Evolutionary conservation across 2,329 filamentous ascomycete genomes (phyloP), one percentile per base, ranked within the genome.

Genomic region (Aspergillus fructus): DNA sequence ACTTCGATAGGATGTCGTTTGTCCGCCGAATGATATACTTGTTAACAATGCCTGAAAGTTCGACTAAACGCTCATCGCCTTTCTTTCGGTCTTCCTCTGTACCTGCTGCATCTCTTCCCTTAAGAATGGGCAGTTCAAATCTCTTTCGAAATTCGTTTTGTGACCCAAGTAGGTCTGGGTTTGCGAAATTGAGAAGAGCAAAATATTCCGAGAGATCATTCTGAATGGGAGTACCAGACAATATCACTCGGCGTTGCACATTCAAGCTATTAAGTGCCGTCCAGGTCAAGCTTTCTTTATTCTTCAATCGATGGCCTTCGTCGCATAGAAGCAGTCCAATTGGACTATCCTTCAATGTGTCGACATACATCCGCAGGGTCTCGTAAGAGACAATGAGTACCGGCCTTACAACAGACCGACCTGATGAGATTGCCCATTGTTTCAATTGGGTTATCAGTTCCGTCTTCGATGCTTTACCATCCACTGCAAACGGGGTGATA

Each of bases 141-240:
- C 89, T 87, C 73, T 97, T 97, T 64, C 93, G 89, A 71, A 99
- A 99, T 43, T 99, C 94, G 46, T 86, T 84, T 24, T 93, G 86
- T 8, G 90, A 94, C 15, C 94, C 94, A 2, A 99, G 85, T 39
- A 97, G 85, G 64, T 91, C 89, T 0, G 94, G 94, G 66, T 99
- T 99, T 27, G 94, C 94, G 68, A 99, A 99, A 73, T 93, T 96
- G 59, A 97, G 89, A 9, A 99, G 83, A 3, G 94, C 88, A 68
- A 97, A 99, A 74, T 99, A 99, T 71, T 99, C 94, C 0, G 93
- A 96, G n/a, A 99, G 78, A 71, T 99, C 94, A 68, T 99, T 99
- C 69, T 99, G 94, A 58, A 99, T 99, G 0, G 94, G 94, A 1
- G 94, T 99, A 59, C 94, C 94, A 0, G 94, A 97, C 15, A 99